Evolutionary conservation across 306 rosid species (phyloP).

Genomic region (Medicago lupulina): DNA sequence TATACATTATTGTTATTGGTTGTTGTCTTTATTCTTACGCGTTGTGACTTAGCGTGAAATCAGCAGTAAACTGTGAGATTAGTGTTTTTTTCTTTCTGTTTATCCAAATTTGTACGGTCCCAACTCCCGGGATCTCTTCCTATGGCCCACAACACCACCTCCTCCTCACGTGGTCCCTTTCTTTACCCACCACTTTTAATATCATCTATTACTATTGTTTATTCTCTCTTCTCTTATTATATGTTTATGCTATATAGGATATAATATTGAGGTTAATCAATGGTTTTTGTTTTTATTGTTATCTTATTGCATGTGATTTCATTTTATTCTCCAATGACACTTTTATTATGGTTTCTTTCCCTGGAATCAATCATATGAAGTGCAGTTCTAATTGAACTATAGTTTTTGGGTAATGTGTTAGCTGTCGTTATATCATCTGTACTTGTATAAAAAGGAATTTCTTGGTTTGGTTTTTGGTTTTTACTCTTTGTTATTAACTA

Average conservation of each 20-base stretch:
- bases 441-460: neutral
- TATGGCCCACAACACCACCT: constrained; percentile 1
- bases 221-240: neutral
- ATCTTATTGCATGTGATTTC: constrained; percentile 25
- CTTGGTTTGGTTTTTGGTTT: neutral
- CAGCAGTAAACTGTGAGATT: constrained; percentile 58
- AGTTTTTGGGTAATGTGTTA: constrained; percentile 5
- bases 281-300: constrained; percentile 1
- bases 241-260: neutral
- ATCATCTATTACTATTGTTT: neutral
- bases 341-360: constrained; percentile 16
- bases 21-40: constrained; percentile 48
- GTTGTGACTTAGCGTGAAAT: constrained; percentile 55
- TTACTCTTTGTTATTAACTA: too few species aligned
- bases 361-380: constrained; percentile 23
- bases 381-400: neutral
- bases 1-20: neutral
- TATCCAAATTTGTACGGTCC: constrained; percentile 50
- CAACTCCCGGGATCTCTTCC: constrained; percentile 13
- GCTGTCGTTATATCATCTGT: neutral
- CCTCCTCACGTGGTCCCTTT: constrained; percentile 39
- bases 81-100: constrained; percentile 34
- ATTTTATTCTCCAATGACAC: constrained; percentile 7
- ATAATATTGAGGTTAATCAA: constrained; percentile 10
- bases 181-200: constrained; percentile 8